These are phyloP conservation scores for Fusarium sacchari DNA, from an alignment of 2,329 filamentous ascomycete species.

Conservation along the genomic window DNA sequence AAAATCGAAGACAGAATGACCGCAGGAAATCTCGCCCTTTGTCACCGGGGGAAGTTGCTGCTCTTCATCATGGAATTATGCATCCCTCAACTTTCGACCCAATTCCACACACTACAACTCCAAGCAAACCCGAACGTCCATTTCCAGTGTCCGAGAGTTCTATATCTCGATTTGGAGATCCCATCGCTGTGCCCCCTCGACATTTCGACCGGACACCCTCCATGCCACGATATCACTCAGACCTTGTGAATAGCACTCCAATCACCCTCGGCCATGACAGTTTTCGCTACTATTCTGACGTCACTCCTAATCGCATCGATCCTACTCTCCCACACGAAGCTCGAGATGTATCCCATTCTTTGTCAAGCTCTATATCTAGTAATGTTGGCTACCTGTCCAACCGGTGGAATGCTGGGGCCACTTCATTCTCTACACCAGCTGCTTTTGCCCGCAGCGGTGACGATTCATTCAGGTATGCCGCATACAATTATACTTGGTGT, in stretches of 20 bases:
- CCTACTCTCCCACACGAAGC: constrained; percentile 43
- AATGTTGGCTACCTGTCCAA: constrained; percentile 64
- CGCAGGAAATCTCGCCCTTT: constrained; percentile 88
- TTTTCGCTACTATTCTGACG: constrained; percentile 31
- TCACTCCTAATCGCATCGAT: constrained; percentile 43
- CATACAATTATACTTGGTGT: neutral
- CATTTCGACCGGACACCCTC: constrained; percentile 42
- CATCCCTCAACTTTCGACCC: constrained; percentile 62
- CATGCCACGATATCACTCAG: constrained; percentile 40
- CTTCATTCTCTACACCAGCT: constrained; percentile 62
- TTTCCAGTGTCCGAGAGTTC: constrained; percentile 45
- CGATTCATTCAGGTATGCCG: constrained; percentile 58
- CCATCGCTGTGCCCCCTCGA: constrained; percentile 39
- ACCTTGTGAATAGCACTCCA: constrained; percentile 42
- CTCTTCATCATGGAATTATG: constrained; percentile 65
- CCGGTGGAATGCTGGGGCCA: constrained; percentile 63
- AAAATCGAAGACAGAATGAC: constrained; percentile 93
- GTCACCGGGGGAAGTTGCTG: constrained; percentile 78
- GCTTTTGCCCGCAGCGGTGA: constrained; percentile 52
- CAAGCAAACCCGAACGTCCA: constrained; percentile 42
- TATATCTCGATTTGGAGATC: constrained; percentile 39
- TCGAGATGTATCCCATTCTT: constrained; percentile 41
- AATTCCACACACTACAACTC: constrained; percentile 41
- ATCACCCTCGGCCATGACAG: constrained; percentile 32
- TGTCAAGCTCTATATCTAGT: constrained; percentile 55